Percentiles rank a stretch among this genome's conserved stretches.
Evolutionary conservation across 192 early-diverging fungal genomes (phyloP).

Genomic region (Rhizoclosmatium sp.): DNA sequence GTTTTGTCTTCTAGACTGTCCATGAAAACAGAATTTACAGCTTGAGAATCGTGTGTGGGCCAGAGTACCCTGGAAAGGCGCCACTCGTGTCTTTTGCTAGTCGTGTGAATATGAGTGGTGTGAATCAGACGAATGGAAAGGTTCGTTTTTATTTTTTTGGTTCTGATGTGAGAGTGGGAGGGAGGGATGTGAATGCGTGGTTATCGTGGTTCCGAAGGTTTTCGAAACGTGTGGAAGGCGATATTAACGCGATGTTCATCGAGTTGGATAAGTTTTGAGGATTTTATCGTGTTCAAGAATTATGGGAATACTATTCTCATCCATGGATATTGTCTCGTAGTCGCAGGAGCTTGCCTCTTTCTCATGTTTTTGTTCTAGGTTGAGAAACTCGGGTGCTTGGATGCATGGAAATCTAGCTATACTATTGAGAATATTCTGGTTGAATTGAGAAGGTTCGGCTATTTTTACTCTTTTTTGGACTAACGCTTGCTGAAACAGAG

Average conservation of each 20-base stretch:
- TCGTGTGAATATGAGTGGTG: slow-evolving; percentile 85
- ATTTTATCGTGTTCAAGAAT: not conserved
- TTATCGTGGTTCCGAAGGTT: not conserved
- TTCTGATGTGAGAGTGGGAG: not conserved
- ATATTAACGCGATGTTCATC: not conserved
- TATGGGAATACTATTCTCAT: not conserved
- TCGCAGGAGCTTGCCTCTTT: not conserved
- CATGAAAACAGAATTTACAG: slow-evolving; percentile 97
- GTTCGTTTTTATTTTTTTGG: slow-evolving; percentile 48
- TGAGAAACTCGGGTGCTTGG: slow-evolving; percentile 78
- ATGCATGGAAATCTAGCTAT: slow-evolving; percentile 82
- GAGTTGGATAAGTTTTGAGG: not conserved
- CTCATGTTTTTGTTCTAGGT: slow-evolving; percentile 56
- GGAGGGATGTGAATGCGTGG: not conserved
- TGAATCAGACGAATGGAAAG: slow-evolving; percentile 81
- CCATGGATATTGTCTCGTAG: not conserved
- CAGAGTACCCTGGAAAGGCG: slow-evolving; percentile 83
- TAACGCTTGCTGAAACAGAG: slow-evolving; percentile 54
- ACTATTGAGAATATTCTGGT: slow-evolving; percentile 82
- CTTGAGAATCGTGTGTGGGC: slow-evolving; percentile 83
- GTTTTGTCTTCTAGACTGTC: slow-evolving; percentile 66
- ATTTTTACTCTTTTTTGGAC: not conserved
- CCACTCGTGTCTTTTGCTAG: slow-evolving; percentile 84
- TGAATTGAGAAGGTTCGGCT: slow-evolving; percentile 79
- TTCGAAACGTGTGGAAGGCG: not conserved